A percentile compares a stretch with the other conserved stretches of the same genome.
Conservation (phyloP, 2,329 filamentous ascomycete species). For the Aspergillus oerlinghausenensis region DNA sequence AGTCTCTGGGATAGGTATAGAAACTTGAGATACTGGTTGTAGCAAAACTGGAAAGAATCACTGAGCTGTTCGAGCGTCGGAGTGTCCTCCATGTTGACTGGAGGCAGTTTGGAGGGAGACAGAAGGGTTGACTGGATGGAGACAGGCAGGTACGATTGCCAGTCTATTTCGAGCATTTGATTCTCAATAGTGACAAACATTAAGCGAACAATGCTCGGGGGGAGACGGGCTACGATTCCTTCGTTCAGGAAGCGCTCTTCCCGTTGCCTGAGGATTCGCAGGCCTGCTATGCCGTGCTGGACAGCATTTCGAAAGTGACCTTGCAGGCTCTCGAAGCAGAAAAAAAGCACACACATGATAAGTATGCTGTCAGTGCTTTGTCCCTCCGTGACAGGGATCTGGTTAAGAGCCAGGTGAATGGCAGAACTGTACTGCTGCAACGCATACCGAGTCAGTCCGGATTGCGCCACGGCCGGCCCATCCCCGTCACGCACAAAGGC, state of each 20-base stretch:
- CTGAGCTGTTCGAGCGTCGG: slow-evolving; percentile 10
- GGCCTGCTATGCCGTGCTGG: slow-evolving; percentile 29
- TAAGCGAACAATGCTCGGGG: slow-evolving; percentile 7
- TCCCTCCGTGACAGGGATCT: slow-evolving; percentile 32
- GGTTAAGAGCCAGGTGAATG: slow-evolving; percentile 35
- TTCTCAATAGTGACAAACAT: slow-evolving; percentile 15
- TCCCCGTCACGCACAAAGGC: slow-evolving; percentile 11
- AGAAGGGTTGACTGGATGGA: slow-evolving; percentile 4
- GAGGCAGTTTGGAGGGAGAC: not conserved
- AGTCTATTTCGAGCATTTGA: slow-evolving; percentile 17
- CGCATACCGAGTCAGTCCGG: slow-evolving; percentile 30
- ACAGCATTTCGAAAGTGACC: slow-evolving; percentile 45
- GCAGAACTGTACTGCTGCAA: slow-evolving; percentile 47
- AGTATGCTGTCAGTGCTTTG: slow-evolving; percentile 34
- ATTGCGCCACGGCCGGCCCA: not conserved
- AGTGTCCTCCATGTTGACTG: not conserved
- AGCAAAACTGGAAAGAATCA: slow-evolving; percentile 10
- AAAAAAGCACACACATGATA: slow-evolving; percentile 49
- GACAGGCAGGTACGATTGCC: slow-evolving; percentile 2
- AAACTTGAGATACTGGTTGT: slow-evolving; percentile 11
- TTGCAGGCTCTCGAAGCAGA: slow-evolving; percentile 53
- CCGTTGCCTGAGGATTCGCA: slow-evolving; percentile 24
- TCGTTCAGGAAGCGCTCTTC: not conserved
- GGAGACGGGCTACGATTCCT: slow-evolving; percentile 5
- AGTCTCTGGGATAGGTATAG: slow-evolving; percentile 3